phyloP scores from a whole-genome alignment of 352 stramenopile genomes.

The Phytophthora fragariae region DNA sequence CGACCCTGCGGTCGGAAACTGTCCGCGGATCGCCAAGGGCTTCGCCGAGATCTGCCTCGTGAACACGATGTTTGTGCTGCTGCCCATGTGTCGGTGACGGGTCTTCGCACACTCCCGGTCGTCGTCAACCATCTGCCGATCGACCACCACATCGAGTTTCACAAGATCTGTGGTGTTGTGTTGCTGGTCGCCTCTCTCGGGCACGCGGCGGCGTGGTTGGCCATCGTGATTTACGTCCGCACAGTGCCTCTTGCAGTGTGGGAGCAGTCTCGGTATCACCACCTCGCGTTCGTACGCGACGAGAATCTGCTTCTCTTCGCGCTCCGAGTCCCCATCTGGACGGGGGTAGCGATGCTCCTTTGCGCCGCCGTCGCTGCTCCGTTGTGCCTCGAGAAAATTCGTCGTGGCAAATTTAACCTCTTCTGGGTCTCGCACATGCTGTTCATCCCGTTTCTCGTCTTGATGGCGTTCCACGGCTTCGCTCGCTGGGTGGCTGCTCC shows the following conservation, averaged over 20 bases:
- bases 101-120: conserved; percentile 50
- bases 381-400: conserved; percentile 55
- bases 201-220: conserved; percentile 60
- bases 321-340: conserved; percentile 68
- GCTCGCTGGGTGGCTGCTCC: conserved; percentile 66
- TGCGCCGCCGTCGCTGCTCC: conserved; percentile 57
- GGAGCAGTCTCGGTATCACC: conserved; percentile 52
- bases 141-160: conserved; percentile 74
- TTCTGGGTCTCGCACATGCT: conserved; percentile 79
- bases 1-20: conserved; percentile 64
- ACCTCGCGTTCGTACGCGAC: conserved; percentile 61
- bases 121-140: conserved; percentile 65
- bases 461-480: conserved; percentile 73
- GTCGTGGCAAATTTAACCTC: conserved; percentile 66
- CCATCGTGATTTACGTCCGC: conserved; percentile 63
- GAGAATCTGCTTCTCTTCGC: conserved; percentile 54
- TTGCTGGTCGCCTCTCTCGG: conserved; percentile 64
- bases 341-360: conserved; percentile 65
- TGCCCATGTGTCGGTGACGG: conserved; percentile 79
- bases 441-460: conserved; percentile 69
- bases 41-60: conserved; percentile 79
- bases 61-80: conserved; percentile 76
- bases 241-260: conserved; percentile 48
- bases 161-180: conserved; percentile 83
- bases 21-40: conserved; percentile 66